Percentiles rank a stretch among this genome's conserved stretches.
Conservation (phyloP, 1,284 basidiomycete genomes). For the Gymnopus androsaceus region DNA sequence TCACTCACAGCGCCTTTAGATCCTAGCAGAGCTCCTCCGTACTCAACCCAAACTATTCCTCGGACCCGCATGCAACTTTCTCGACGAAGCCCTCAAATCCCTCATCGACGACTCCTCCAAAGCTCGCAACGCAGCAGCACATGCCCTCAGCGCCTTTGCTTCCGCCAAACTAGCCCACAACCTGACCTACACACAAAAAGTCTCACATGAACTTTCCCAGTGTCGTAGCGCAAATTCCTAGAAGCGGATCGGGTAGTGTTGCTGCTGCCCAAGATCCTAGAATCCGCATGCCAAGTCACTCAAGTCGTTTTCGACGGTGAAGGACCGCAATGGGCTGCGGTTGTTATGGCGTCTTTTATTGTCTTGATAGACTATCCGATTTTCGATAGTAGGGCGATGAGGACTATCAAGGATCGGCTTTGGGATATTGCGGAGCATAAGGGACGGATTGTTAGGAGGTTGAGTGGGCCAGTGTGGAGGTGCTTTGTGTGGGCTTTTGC, state of each 20-base stretch:
- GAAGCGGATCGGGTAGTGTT: not conserved
- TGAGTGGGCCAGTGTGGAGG: conserved; percentile 52
- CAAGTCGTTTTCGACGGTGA: not conserved
- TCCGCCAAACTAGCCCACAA: conserved; percentile 29
- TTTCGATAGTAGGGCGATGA: conserved; percentile 39
- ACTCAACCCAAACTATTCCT: conserved; percentile 34
- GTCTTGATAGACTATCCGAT: conserved; percentile 46
- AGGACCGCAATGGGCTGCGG: conserved; percentile 36
- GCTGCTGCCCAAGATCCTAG: not conserved
- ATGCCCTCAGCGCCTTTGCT: conserved; percentile 44
- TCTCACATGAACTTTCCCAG: not conserved
- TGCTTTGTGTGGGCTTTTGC: conserved; percentile 58
- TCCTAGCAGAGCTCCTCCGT: conserved; percentile 40
- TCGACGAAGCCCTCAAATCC: conserved; percentile 39
- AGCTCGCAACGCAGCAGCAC: conserved; percentile 39
- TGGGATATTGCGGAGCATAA: not conserved
- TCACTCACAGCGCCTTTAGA: conserved; percentile 31
- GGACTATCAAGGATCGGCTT: conserved; percentile 29
- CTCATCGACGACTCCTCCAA: conserved; percentile 35
- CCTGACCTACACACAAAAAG: not conserved
- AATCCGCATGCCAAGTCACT: not conserved
- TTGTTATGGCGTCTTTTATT: conserved; percentile 48
- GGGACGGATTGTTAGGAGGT: conserved; percentile 31
- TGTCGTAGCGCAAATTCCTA: not conserved
- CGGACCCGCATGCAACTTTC: conserved; percentile 31